Evolutionary conservation across 192 early-diverging fungal genomes (phyloP).

Genomic region (Thoreauomyces humboldtii): DNA sequence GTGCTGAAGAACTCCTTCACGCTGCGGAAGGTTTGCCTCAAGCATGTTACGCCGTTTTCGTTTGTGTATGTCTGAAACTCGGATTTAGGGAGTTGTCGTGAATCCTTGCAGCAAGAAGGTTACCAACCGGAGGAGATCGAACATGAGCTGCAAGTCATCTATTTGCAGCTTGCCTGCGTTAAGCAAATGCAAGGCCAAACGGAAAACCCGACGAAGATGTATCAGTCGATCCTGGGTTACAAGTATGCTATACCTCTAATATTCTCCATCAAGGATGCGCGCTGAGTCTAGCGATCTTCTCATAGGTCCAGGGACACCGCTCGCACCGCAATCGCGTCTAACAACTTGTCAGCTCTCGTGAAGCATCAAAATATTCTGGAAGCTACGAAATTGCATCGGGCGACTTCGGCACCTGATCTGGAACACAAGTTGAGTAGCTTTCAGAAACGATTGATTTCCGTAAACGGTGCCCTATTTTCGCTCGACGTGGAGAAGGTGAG

Average conservation of each 20-base stretch:
- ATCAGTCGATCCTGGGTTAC: constrained; percentile 51
- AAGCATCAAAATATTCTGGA: constrained; percentile 60
- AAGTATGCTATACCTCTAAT: constrained; percentile 42
- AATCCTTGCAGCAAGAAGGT: constrained; percentile 46
- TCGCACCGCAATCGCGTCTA: constrained; percentile 62
- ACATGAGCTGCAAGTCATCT: constrained; percentile 61
- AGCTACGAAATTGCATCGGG: constrained; percentile 4
- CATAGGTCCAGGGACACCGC: constrained; percentile 51
- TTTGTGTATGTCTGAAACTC: constrained; percentile 2
- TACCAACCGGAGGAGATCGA: constrained; percentile 66
- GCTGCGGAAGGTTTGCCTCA: constrained; percentile 58
- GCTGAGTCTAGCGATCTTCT: background rate
- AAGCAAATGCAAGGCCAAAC: constrained; percentile 57
- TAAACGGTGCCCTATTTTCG: background rate
- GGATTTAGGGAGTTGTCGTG: constrained; percentile 41
- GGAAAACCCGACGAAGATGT: constrained; percentile 57
- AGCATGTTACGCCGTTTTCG: background rate
- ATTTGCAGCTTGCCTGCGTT: constrained; percentile 65
- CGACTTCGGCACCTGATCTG: background rate
- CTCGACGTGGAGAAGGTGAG: background rate
- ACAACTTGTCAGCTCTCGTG: constrained; percentile 62
- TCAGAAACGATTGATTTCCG: background rate
- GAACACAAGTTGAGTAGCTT: background rate
- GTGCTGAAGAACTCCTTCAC: constrained; percentile 54
- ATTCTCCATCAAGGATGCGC: background rate